Conservation (phyloP, 495 filamentous ascomycete genomes). For the Aspergillus sclerotioniger region DNA sequence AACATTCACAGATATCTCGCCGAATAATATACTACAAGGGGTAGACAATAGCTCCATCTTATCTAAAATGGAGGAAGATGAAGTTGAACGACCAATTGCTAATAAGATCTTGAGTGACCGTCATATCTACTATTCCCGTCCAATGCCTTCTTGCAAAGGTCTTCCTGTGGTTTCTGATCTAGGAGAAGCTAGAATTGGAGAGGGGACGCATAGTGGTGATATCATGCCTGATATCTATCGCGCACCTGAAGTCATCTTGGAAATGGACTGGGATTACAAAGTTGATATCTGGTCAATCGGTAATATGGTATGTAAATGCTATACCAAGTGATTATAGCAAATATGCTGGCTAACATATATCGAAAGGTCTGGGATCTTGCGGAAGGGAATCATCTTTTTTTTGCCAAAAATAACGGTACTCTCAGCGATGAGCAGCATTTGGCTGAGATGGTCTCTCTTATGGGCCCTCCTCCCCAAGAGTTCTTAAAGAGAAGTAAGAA, state of each 20-base stretch:
- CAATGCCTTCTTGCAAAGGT: slow-evolving; percentile 15
- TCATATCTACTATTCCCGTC: slow-evolving; percentile 26
- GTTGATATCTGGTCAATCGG: slow-evolving; percentile 43
- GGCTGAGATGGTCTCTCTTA: slow-evolving; percentile 34
- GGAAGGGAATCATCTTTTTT: slow-evolving; percentile 19
- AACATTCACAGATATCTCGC: slow-evolving; percentile 19
- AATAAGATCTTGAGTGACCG: slow-evolving; percentile 24
- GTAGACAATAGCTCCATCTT: slow-evolving; percentile 23
- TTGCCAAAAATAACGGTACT: slow-evolving; percentile 16
- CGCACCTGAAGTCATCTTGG: slow-evolving; percentile 38
- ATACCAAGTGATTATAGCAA: background rate
- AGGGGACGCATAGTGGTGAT: slow-evolving; percentile 16
- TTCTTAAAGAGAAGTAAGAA: slow-evolving; percentile 27
- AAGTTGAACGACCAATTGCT: slow-evolving; percentile 22
- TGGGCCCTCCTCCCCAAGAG: slow-evolving; percentile 32
- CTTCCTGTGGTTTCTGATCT: slow-evolving; percentile 25
- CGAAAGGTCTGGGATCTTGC: slow-evolving; percentile 22
- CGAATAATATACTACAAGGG: slow-evolving; percentile 27
- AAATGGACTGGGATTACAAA: slow-evolving; percentile 33
- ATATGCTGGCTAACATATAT: slow-evolving; percentile 1
- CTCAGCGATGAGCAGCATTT: slow-evolving; percentile 33
- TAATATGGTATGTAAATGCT: slow-evolving; percentile 27
- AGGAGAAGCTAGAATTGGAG: slow-evolving; percentile 25
- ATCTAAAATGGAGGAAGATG: slow-evolving; percentile 25
- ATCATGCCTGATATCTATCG: slow-evolving; percentile 38